phyloP scores from a whole-genome alignment of 805 yeast genomes.

The Saccharomycopsis fibuligera region DNA sequence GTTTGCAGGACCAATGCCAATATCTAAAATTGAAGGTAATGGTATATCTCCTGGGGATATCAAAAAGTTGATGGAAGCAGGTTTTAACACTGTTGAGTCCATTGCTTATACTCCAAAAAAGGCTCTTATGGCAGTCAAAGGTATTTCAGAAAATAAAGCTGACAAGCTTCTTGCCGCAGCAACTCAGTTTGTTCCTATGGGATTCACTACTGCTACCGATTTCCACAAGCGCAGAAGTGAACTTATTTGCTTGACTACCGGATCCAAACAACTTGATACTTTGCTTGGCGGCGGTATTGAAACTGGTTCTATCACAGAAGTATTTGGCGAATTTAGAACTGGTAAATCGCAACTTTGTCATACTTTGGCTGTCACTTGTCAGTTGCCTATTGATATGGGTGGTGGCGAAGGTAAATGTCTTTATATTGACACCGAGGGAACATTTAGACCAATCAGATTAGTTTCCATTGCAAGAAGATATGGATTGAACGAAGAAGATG shows the following conservation, averaged over 20 bases:
- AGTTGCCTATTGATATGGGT: slow-evolving; percentile 91
- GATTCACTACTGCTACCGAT: slow-evolving; percentile 95
- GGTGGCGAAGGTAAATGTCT: slow-evolving; percentile 98
- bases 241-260: slow-evolving; percentile 89
- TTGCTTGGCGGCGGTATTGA: slow-evolving; percentile 94
- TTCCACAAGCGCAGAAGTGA: slow-evolving; percentile 86
- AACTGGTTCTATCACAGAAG: slow-evolving; percentile 94
- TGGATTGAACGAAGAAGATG: slow-evolving; percentile 87
- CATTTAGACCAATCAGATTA: slow-evolving; percentile 87
- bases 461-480: slow-evolving; percentile 87
- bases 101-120: slow-evolving; percentile 91
- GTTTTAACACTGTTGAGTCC: slow-evolving; percentile 84
- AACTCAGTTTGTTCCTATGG: slow-evolving; percentile 83
- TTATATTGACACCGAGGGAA: slow-evolving; percentile 95
- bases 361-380: slow-evolving; percentile 94
- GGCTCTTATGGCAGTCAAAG: slow-evolving; percentile 69
- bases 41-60: slow-evolving; percentile 81
- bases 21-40: slow-evolving; percentile 57
- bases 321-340: slow-evolving; percentile 95
- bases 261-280: slow-evolving; percentile 90
- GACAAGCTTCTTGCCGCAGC: slow-evolving; percentile 81
- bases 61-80: slow-evolving; percentile 72
- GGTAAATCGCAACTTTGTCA: slow-evolving; percentile 97
- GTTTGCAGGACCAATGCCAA: slow-evolving; percentile 50
- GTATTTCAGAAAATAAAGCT: slow-evolving; percentile 93